A percentile compares a stretch with the other conserved stretches of the same genome.
Conservation (phyloP, 352 stramenopile species). For the Phytophthora megakarya region DNA sequence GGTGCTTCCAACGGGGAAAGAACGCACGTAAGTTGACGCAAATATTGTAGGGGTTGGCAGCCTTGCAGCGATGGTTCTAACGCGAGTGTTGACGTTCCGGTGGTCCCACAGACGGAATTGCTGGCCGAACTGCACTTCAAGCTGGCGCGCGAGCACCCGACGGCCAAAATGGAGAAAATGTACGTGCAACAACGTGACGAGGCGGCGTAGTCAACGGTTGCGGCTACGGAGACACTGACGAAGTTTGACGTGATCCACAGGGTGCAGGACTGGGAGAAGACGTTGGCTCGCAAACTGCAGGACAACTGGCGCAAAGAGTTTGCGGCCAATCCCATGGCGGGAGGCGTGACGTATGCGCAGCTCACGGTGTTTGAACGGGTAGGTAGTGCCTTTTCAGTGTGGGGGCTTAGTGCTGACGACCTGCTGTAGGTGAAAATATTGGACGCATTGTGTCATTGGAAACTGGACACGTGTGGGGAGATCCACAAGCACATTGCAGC, state of each 20-base stretch:
- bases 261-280: constrained; percentile 85
- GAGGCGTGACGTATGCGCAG: constrained; percentile 53
- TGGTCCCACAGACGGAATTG: constrained; percentile 54
- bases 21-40: constrained; percentile 46
- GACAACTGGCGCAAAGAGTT: constrained; percentile 84
- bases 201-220: constrained; percentile 16
- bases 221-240: constrained; percentile 14
- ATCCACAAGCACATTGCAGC: constrained; percentile 76
- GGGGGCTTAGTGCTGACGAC: background rate
- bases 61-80: constrained; percentile 11
- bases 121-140: constrained; percentile 85
- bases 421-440: constrained; percentile 66
- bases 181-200: constrained; percentile 35
- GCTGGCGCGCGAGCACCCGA: constrained; percentile 70
- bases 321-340: constrained; percentile 62
- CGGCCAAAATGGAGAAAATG: constrained; percentile 84
- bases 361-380: constrained; percentile 68
- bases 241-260: constrained; percentile 34
- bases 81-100: constrained; percentile 16
- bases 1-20: constrained; percentile 47
- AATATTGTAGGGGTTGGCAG: background rate
- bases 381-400: constrained; percentile 15
- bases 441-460: constrained; percentile 84
- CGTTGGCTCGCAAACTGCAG: constrained; percentile 68
- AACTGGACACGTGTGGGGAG: constrained; percentile 75